Conservation (phyloP, 2,329 filamentous ascomycete genomes). For the Aspergillus sp. region DNA sequence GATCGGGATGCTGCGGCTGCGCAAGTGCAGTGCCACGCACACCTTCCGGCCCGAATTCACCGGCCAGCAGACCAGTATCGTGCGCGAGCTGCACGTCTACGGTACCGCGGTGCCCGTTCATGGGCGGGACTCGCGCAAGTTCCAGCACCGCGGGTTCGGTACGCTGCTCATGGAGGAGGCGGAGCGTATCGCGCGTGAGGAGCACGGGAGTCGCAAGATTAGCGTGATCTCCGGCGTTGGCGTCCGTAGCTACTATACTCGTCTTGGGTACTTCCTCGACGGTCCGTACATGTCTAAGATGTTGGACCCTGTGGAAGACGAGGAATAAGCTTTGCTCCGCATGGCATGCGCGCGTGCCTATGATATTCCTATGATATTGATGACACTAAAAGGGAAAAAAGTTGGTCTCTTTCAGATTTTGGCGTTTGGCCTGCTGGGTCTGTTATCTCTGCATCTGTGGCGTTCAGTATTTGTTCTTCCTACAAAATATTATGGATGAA, state of each 20-base stretch:
- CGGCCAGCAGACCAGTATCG: constrained; percentile 80
- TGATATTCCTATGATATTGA: neutral
- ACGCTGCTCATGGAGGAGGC: constrained; percentile 97
- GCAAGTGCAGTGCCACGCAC: constrained; percentile 85
- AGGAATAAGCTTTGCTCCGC: constrained; percentile 17
- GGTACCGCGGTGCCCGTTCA: constrained; percentile 96
- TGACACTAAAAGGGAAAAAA: neutral
- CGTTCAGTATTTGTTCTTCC: neutral
- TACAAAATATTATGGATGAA: too few species aligned
- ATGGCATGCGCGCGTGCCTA: neutral
- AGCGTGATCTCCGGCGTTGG: constrained; percentile 97
- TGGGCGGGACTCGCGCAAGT: constrained; percentile 87
- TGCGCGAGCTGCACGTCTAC: constrained; percentile 93
- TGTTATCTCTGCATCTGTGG: constrained; percentile 3
- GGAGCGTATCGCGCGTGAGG: constrained; percentile 85
- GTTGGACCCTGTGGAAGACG: constrained; percentile 35
- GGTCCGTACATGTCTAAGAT: constrained; percentile 66
- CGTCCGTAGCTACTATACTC: constrained; percentile 88
- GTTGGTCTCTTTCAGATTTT: neutral
- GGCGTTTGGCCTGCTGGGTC: neutral
- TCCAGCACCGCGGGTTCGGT: constrained; percentile 96
- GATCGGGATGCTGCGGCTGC: constrained; percentile 76
- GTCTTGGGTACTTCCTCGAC: constrained; percentile 87
- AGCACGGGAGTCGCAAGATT: constrained; percentile 89
- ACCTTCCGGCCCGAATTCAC: constrained; percentile 84